phyloP scores from a whole-genome alignment of 805 yeast genomes.

The Schizosaccharomyces pombe region ASM294v3 CU329670.1:3451001-3451500 shows the following conservation, averaged over 20 bases:
- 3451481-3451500: constrained; percentile 59
- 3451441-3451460: constrained; percentile 73
- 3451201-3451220: constrained; percentile 32
- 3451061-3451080: constrained; percentile 72
- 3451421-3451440: constrained; percentile 32
- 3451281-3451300: constrained; percentile 91
- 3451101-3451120: constrained; percentile 83
- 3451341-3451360: constrained; percentile 45
- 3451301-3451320: constrained; percentile 85
- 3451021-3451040: constrained; percentile 59
- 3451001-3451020: constrained; percentile 21
- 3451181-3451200: constrained; percentile 19
- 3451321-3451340: constrained; percentile 75
- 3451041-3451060: constrained; percentile 50
- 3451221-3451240: constrained; percentile 36
- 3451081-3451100: constrained; percentile 60
- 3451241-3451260: constrained; percentile 48
- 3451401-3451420: constrained; percentile 58
- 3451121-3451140: constrained; percentile 54
- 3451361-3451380: constrained; percentile 64
- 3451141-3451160: constrained; percentile 75
- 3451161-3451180: constrained; percentile 34
- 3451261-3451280: constrained; percentile 81
- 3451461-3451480: constrained; percentile 74
- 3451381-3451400: constrained; percentile 52